Base-by-base conservation (phyloP, 2,329 filamentous ascomycete species). In the Alternaria angustiovoidea region DNA sequence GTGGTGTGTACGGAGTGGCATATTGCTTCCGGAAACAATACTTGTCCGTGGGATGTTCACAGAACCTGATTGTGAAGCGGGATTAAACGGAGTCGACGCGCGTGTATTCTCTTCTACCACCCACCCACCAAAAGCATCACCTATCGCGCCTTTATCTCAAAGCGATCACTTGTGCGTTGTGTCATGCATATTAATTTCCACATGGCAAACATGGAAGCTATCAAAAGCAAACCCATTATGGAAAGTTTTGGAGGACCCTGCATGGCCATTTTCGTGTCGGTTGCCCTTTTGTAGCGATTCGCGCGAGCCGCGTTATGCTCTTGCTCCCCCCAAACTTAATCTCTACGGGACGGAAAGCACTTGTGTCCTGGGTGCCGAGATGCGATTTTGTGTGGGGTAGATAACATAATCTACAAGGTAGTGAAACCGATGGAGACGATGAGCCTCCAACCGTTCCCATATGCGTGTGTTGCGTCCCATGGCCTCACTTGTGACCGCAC, bases 171-270 rank as follows among this genome's bases (percentile, higher is more conserved):
- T 32, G 41, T 53, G 49, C 42, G 34, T 24, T 20, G 34, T 53
- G 46, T 28, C 34, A 28, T 36, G 34, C 41, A 54, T 43, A 32
- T 47, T 54, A 41, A 58, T 58, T 39, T 48, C 49, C 56, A 58
- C 56, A 58, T 58, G 56, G 49, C 49, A 38, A 42, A 41, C 49
- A 53, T 53, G 55, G 48, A 44, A 34, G 12, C n/a, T 39, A 22
- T 2, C 20, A 42, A 49, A 41, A 42, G 18, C 18, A 49, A 41
- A n/a, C 7, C 44, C 30, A n/a, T 12, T 24, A 24, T 36, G 46
- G 30, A 34, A 48, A 12, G 36, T 56, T 56, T 26, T 16, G 47
- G 53, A 49, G 53, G 44, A 51, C 44, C 54, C 44, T 51, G 54
- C 54, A 56, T 56, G 46, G 28, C 32, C 28, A 48, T 9, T 14